Percentiles rank a stretch among this genome's conserved stretches.
These are phyloP conservation scores for Penicillium sp. DNA, from an alignment of 2,329 filamentous ascomycete species.

Conservation along the genomic window DNA sequence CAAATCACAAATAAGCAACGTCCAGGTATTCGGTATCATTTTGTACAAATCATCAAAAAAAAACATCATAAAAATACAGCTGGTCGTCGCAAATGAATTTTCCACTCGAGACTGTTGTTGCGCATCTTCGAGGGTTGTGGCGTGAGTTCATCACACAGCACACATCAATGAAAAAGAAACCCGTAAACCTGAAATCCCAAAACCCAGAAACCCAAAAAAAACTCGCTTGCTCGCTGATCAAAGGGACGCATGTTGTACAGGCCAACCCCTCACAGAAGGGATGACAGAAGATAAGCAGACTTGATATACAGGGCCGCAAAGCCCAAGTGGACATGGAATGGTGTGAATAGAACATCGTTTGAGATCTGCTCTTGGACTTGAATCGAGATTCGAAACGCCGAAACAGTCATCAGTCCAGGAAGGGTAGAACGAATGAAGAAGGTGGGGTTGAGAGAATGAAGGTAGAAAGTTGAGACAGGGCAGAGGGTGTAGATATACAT, in stretches of 20 bases:
- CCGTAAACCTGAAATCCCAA: background rate
- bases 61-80: background rate
- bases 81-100: background rate
- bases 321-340: background rate
- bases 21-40: background rate
- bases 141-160: background rate
- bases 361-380: conserved; percentile 14
- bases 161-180: background rate
- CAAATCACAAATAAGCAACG: background rate
- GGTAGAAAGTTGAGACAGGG: background rate
- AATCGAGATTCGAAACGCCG: conserved; percentile 7
- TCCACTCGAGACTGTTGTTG: background rate
- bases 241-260: conserved; percentile 10
- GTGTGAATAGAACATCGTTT: conserved; percentile 18
- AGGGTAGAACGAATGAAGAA: background rate
- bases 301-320: background rate
- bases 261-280: conserved; percentile 3
- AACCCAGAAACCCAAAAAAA: background rate
- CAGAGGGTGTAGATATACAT: background rate
- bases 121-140: background rate
- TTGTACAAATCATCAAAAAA: background rate
- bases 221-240: conserved; percentile 14
- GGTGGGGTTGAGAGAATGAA: background rate
- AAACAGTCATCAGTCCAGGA: conserved; percentile 13
- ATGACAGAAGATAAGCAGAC: background rate